Evolutionary conservation across 768 basidiomycete genomes (phyloP).

Genomic region (Mycena chlorophos): DNA sequence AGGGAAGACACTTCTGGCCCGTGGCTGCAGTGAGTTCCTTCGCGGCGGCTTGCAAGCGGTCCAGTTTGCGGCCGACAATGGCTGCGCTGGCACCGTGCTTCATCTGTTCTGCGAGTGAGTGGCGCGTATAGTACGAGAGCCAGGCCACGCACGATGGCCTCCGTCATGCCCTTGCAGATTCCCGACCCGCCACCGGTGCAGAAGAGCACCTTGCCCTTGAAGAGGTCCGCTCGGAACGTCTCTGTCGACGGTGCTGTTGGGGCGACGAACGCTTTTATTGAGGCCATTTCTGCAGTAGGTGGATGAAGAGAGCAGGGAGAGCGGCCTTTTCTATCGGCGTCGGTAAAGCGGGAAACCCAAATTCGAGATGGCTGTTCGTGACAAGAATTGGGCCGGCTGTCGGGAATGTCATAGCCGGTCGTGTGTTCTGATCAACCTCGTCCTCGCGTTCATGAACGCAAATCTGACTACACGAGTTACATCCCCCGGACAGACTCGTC

Average conservation of each 20-base stretch:
- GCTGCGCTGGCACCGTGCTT: constrained; percentile 76
- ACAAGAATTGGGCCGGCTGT: too few species aligned
- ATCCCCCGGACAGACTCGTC: too few species aligned
- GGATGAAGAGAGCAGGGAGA: background rate
- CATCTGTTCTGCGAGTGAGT: constrained; percentile 51
- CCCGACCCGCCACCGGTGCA: constrained; percentile 93
- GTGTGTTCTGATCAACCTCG: background rate
- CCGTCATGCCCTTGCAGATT: constrained; percentile 88
- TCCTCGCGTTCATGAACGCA: background rate
- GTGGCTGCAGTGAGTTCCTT: constrained; percentile 69
- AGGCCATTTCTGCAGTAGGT: constrained; percentile 49
- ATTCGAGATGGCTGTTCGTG: background rate
- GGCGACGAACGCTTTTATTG: constrained; percentile 37
- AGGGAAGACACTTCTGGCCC: constrained; percentile 67
- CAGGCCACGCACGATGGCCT: constrained; percentile 62
- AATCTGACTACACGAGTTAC: background rate
- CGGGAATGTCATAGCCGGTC: too few species aligned
- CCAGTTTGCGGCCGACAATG: constrained; percentile 83
- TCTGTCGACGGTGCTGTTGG: constrained; percentile 54
- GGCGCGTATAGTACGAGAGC: background rate
- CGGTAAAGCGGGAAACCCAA: background rate
- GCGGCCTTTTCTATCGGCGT: background rate
- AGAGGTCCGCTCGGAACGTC: constrained; percentile 77
- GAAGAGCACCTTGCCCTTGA: constrained; percentile 88
- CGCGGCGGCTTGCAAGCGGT: constrained; percentile 69